phyloP scores from a whole-genome alignment of 2,329 filamentous ascomycete species.

The Keithomyces neogunnii region DNA sequence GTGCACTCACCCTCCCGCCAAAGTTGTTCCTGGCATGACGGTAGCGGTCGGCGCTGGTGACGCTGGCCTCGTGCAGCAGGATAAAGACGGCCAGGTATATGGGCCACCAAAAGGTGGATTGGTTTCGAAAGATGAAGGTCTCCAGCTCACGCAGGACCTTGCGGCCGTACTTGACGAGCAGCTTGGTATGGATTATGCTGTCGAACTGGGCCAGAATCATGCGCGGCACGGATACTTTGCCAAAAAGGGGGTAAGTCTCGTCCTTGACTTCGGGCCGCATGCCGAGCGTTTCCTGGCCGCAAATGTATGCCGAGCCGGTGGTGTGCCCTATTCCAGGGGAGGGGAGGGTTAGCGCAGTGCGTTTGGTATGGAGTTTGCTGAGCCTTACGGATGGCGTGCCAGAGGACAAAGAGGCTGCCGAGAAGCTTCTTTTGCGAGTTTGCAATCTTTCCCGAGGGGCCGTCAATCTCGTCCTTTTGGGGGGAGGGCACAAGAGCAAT shows the following conservation, averaged over 20 bases:
- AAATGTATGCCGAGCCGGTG: slow-evolving; percentile 34
- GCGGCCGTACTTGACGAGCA: slow-evolving; percentile 26
- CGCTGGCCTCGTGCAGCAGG: slow-evolving; percentile 32
- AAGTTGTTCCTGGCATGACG: slow-evolving; percentile 32
- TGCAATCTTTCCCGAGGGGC: neutral
- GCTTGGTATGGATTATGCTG: slow-evolving; percentile 27
- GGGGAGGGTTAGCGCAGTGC: neutral
- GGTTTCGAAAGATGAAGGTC: slow-evolving; percentile 23
- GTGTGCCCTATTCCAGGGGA: slow-evolving; percentile 28
- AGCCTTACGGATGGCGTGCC: slow-evolving; percentile 38
- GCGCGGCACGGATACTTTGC: slow-evolving; percentile 30
- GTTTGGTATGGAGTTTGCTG: neutral
- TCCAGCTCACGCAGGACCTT: slow-evolving; percentile 27
- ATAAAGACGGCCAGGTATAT: slow-evolving; percentile 33
- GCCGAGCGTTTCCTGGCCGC: slow-evolving; percentile 29
- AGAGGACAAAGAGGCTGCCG: slow-evolving; percentile 32
- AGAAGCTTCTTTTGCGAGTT: slow-evolving; percentile 27
- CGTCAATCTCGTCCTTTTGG: slow-evolving; percentile 3
- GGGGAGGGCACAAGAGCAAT: too few relatives aligned
- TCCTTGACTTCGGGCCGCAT: slow-evolving; percentile 27
- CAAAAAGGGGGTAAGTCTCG: slow-evolving; percentile 27
- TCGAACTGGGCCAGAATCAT: slow-evolving; percentile 39
- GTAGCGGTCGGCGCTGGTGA: slow-evolving; percentile 30
- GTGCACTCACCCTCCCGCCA: slow-evolving; percentile 14
- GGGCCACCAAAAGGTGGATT: slow-evolving; percentile 21